These are phyloP conservation scores for Torulaspora delbrueckii DNA, from an alignment of 805 yeast species.

Conservation along the genomic window DNA sequence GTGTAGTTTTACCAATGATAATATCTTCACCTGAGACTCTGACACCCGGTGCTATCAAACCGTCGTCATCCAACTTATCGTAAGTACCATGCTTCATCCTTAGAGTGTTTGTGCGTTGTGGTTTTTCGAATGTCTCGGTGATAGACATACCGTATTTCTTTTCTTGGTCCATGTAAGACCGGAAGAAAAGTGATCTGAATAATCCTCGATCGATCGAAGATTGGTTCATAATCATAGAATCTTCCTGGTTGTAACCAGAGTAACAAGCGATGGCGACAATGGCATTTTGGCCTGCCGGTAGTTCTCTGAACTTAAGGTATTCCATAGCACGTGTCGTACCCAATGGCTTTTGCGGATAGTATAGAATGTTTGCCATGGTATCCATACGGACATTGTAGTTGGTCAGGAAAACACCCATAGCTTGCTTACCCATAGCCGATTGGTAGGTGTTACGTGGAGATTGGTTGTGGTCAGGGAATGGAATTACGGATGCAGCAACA, in stretches of 20 bases:
- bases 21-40: slow-evolving; percentile 99
- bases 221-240: slow-evolving; percentile 99
- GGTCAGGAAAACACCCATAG: slow-evolving; percentile 97
- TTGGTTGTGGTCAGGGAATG: slow-evolving; percentile 99
- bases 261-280: slow-evolving; percentile 97
- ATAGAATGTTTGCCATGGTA: slow-evolving; percentile 96
- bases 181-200: slow-evolving; percentile 90
- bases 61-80: slow-evolving; percentile 97
- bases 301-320: slow-evolving; percentile 90
- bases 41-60: slow-evolving; percentile 95
- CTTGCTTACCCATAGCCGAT: slow-evolving; percentile 99
- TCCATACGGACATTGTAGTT: slow-evolving; percentile 97
- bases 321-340: slow-evolving; percentile 99
- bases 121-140: slow-evolving; percentile 96
- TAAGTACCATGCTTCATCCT: slow-evolving; percentile 97
- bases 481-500: slow-evolving; percentile 97
- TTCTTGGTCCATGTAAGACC: slow-evolving; percentile 98
- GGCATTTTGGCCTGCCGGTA: slow-evolving; percentile 99
- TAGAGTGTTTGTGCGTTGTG: slow-evolving; percentile 88
- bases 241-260: slow-evolving; percentile 99
- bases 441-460: slow-evolving; percentile 99
- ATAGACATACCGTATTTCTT: slow-evolving; percentile 98
- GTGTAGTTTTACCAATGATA: slow-evolving; percentile 97
- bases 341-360: slow-evolving; percentile 96
- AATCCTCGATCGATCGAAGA: slow-evolving; percentile 94